phyloP scores from a whole-genome alignment of 169 alveolate species.

The Eimeria praecox region DNA sequence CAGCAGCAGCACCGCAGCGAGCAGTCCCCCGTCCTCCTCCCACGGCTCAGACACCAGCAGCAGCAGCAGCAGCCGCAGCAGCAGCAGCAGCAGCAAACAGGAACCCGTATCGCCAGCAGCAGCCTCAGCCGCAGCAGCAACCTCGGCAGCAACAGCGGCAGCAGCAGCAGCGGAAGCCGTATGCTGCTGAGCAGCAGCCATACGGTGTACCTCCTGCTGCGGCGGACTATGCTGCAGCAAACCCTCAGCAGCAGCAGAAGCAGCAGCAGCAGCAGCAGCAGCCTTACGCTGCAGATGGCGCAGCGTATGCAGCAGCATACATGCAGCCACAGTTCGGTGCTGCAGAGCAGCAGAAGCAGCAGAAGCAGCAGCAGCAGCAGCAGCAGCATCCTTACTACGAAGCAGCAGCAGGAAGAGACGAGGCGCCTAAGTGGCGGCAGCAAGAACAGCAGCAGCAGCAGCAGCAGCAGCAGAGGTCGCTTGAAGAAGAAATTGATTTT shows the following conservation, averaged over 20 bases:
- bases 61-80: conserved; percentile 46
- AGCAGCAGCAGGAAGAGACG: neutral
- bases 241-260: neutral
- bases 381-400: neutral
- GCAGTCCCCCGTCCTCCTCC: neutral
- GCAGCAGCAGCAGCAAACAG: conserved; percentile 37
- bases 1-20: conserved; percentile 25
- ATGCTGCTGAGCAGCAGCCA: no score
- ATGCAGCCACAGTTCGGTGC: conserved; percentile 6
- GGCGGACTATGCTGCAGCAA: neutral
- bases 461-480: neutral
- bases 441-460: conserved; percentile 47
- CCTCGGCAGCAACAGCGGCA: neutral
- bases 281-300: neutral
- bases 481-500: neutral
- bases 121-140: neutral
- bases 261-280: conserved; percentile 35
- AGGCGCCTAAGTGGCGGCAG: neutral
- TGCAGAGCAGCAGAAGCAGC: neutral
- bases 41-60: conserved; percentile 3
- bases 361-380: conserved; percentile 2
- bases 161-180: conserved; percentile 16
- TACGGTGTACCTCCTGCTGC: no score
- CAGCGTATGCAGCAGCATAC: neutral
- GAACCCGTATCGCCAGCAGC: neutral